Base-by-base conservation (phyloP, 148 eudicot species). In the Vaccinium myrtillus region DNA sequence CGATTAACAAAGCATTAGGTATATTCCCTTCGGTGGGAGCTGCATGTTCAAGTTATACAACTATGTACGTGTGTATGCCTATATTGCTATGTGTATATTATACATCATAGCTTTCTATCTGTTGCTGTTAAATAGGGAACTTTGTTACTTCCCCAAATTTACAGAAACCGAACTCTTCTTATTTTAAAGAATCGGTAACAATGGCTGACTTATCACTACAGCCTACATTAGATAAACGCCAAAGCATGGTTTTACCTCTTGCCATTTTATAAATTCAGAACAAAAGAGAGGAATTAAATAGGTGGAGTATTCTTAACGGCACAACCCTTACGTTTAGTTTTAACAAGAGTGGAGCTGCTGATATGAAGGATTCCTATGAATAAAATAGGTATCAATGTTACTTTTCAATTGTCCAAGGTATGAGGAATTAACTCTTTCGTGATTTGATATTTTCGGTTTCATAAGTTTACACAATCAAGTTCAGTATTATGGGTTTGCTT, bases 401-500 rank as follows among this genome's bases (percentile, higher is more conserved):
- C 61, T 78, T 54, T 56, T 55, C 14, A 30, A 55, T 39, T 36
- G 69, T 58, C 49, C 25, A 79, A 25, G 67, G 81, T 13, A 53
- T 78, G 14, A 78, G 53, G 80, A 78, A 1, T 51, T 25, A 32
- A 5, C 21, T 23, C 15, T 49, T 78, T 78, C n/a, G 30, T 50
- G 30, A 77, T 49, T 67, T 23, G 30, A 54, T 51, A 53, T 27
- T 25, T 53, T 78, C 8, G 9, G 55, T 21, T 75, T 74, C n/a
- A 11, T 7, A 1, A 49, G 6, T 18, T 77, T 61, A 16, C 1
- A 12, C 18, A 53, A 15, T 53, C 81, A 27, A 53, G 6, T 51
- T 54, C 81, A 78, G 56, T 53, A 49, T 77, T 75, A 43, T 75
- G 78, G 50, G 53, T 76, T 30, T 78, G 39, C 32, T 53, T 50